Base-by-base conservation (phyloP, 768 basidiomycete species). In the Auriscalpium microsporum region DNA sequence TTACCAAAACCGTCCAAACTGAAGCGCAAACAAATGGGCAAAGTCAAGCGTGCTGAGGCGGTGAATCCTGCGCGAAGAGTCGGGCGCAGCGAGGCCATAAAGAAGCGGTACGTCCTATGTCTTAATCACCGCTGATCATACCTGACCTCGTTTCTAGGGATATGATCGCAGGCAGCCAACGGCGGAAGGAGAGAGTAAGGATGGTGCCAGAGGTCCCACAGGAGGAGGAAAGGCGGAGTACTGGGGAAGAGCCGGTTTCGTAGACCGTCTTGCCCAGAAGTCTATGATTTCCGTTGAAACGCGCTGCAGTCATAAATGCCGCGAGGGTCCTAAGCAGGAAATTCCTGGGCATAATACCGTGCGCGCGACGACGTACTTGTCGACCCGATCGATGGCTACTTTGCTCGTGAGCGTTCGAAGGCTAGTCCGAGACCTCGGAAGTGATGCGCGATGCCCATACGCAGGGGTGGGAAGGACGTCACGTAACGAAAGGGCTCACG, bases 1-100 rank as follows among this genome's bases (percentile, higher is more conserved):
- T 77, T 99, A n/a, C 88, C 88, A 19, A 94, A 90, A 67, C 94
- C 95, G 0, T 89, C 89, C 1, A 95, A 92, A 71, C 78, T 93
- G 75, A 87, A 88, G 71, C 84, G 87, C 59, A 82, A 78, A 62
- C 75, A 83, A 65, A 90, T 97, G 82, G 90, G 90, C 55, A 91
- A 87, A 71, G 75, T 83, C 8, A 87, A 90, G 68, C 86, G 87
- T 17, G 79, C 87, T 3, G 87, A 93, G 50, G 76, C 72, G 6
- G 84, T 92, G 50, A 89, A 88, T 62, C 73, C 75, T 23, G 86
- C 87, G 4, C 76, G 86, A 40, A 78, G 75, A 58, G 77, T 90
- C 49, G 87, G 87, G 4, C 78, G 84, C 48, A 75, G 67, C 33
- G 84, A 88, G 58, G 84, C 86, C 7, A 78, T 88, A 49, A 90